Conservation (phyloP, 2,329 filamentous ascomycete genomes). For the Incumbomyces lentus region DNA sequence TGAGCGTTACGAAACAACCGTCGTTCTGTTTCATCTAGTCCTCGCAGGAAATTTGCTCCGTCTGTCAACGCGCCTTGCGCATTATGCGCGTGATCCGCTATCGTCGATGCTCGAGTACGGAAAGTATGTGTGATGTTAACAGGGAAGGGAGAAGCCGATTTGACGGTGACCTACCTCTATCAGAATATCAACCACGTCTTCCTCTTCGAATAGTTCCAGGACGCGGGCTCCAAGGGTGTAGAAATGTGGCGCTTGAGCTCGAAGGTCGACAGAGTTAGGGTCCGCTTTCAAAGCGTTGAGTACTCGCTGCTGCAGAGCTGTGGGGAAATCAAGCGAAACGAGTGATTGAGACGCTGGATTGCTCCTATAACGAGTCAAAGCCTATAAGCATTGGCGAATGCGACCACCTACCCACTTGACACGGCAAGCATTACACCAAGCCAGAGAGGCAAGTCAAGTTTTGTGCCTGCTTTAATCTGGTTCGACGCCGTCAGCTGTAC, state of each 20-base stretch:
- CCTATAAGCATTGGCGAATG: background rate
- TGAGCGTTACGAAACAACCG: conserved; percentile 63
- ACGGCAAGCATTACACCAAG: conserved; percentile 87
- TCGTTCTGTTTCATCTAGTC: conserved; percentile 83
- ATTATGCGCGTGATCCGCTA: conserved; percentile 83
- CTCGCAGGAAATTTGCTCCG: conserved; percentile 70
- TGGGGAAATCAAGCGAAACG: conserved; percentile 70
- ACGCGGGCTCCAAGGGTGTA: conserved; percentile 78
- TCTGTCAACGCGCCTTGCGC: conserved; percentile 45
- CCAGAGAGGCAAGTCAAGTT: conserved; percentile 81
- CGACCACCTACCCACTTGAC: conserved; percentile 33
- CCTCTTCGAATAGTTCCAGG: conserved; percentile 83
- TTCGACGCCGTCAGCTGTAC: conserved; percentile 19
- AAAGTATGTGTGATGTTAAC: conserved; percentile 49
- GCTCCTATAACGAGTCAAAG: conserved; percentile 8
- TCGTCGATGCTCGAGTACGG: conserved; percentile 66
- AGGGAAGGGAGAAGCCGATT: background rate
- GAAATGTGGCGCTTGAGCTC: conserved; percentile 75
- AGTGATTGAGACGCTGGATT: conserved; percentile 39
- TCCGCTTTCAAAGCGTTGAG: conserved; percentile 86
- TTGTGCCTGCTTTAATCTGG: conserved; percentile 67
- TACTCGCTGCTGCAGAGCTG: conserved; percentile 66
- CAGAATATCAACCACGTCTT: conserved; percentile 64
- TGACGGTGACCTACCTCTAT: conserved; percentile 34
- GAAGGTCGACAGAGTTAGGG: conserved; percentile 71